These are phyloP conservation scores for Beauveria australis DNA, from an alignment of 2,329 filamentous ascomycete genomes.

Conservation along the genomic window DNA sequence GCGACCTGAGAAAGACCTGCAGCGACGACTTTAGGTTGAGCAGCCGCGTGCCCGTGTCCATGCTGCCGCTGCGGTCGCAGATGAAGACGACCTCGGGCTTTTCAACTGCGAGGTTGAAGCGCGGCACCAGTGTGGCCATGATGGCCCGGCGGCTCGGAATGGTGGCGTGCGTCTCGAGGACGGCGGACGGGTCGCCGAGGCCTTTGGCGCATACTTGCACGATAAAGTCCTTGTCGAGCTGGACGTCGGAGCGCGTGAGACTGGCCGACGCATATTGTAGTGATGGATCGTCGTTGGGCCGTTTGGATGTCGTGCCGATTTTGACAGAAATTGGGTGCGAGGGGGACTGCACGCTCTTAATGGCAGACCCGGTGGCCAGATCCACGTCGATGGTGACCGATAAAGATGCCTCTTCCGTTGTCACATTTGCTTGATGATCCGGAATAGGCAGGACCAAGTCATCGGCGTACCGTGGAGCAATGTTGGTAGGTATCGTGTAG, in stretches of 20 bases:
- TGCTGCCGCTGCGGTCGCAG: conserved; percentile 63
- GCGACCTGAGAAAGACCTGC: conserved; percentile 56
- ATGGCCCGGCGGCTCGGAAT: conserved; percentile 55
- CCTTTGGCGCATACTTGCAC: conserved; percentile 55
- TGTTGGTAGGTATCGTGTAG: conserved; percentile 59
- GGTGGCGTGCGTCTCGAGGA: conserved; percentile 58
- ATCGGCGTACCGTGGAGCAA: conserved; percentile 58
- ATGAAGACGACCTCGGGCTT: conserved; percentile 61
- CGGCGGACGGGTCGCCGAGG: conserved; percentile 50
- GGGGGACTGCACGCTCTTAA: conserved; percentile 57
- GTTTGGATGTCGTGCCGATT: conserved; percentile 46
- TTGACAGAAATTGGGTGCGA: conserved; percentile 59
- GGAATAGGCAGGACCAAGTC: neutral
- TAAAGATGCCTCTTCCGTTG: neutral
- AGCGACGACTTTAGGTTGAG: conserved; percentile 40
- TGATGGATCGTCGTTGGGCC: conserved; percentile 36
- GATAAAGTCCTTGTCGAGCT: conserved; percentile 58
- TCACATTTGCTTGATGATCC: neutral
- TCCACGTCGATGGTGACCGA: conserved; percentile 28
- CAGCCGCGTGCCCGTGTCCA: conserved; percentile 42
- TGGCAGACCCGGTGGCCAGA: conserved; percentile 44
- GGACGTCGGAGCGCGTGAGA: conserved; percentile 41
- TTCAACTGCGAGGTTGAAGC: conserved; percentile 51
- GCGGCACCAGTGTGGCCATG: conserved; percentile 64
- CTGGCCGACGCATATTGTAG: conserved; percentile 55